Evolutionary conservation across 768 basidiomycete species (phyloP).

Genomic region (Pleurotus pulmonarius): DNA sequence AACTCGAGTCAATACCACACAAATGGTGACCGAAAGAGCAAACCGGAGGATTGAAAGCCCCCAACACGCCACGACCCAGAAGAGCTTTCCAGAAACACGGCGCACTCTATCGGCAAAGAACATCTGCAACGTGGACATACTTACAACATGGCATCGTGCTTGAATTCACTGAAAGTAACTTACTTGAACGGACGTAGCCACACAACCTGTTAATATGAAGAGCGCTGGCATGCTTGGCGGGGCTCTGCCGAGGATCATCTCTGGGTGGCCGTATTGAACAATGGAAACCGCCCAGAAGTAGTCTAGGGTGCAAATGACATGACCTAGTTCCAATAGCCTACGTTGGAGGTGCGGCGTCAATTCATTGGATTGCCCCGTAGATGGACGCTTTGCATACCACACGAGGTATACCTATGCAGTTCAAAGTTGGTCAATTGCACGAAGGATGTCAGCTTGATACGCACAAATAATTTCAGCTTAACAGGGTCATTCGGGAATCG

Average conservation of each 20-base stretch:
- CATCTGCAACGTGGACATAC: neutral
- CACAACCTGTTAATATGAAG: constrained; percentile 21
- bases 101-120: constrained; percentile 28
- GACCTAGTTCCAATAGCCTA: constrained; percentile 23
- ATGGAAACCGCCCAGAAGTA: constrained; percentile 27
- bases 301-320: constrained; percentile 21
- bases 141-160: neutral
- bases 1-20: constrained; percentile 15
- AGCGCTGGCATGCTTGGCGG: constrained; percentile 14
- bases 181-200: constrained; percentile 27
- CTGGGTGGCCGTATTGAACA: constrained; percentile 17
- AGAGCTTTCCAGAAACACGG: constrained; percentile 21
- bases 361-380: neutral
- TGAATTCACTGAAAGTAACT: neutral
- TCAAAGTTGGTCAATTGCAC: neutral
- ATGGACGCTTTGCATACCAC: neutral
- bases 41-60: constrained; percentile 22
- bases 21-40: constrained; percentile 23
- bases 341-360: neutral
- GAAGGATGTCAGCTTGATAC: neutral
- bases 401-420: constrained; percentile 5
- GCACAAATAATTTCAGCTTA: constrained; percentile 18
- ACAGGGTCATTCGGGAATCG: constrained; percentile 18
- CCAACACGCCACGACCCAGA: constrained; percentile 23
- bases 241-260: constrained; percentile 16